Evolutionary conservation across 306 rosid genomes (phyloP), one percentile per base, ranked within the genome.

Genomic region (Biancaea sappan): DNA sequence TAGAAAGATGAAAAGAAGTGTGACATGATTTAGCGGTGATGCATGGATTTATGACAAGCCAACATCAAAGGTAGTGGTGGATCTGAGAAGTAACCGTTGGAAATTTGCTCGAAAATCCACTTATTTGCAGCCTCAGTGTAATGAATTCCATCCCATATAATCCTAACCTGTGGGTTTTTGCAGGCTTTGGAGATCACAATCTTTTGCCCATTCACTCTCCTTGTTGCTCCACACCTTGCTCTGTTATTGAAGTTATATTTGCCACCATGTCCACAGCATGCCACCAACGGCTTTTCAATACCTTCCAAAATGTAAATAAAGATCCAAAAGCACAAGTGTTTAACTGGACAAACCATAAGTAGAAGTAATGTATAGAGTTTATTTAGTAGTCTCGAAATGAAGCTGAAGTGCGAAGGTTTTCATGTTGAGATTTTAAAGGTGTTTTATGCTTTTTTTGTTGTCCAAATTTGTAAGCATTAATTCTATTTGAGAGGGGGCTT

Each of bases 181-280:
- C 90, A 87, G 2, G 90, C 58, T 38, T 73, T 76, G 26, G 79
- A 87, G 32, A 87, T 64, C 35, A 82, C 16, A 35, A 76, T 15
- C 32, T 72, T 77, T 76, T 28, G 77, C 4, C 90, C 95, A 57
- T 69, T 79, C 56, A 81, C 82, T 19, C 3, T 69, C 5, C 58
- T 56, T 4, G 64, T 77, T 21, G 82, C 82, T 56, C 87, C 85
- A 56, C 85, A 84, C 38, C 83, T 81, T 0, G 29, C 78, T 21
- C 0, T 22, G 53, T 81, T 16, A 12, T 85, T 83, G 84, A 68
- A 86, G 73, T 92, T 89, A 58, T 86, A 86, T 64, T 84, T 83
- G 14, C 91, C 96, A 29, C 96, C 95, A 1, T 89, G 82, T 2
- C 93, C 92, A 75, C 97, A 89, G 5, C 97, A 92, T 28, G 97